Percentiles rank a stretch among this genome's conserved stretches.
Evolutionary conservation across 345 rosid genomes (phyloP).

Genomic region (Hibiscus trionum): DNA sequence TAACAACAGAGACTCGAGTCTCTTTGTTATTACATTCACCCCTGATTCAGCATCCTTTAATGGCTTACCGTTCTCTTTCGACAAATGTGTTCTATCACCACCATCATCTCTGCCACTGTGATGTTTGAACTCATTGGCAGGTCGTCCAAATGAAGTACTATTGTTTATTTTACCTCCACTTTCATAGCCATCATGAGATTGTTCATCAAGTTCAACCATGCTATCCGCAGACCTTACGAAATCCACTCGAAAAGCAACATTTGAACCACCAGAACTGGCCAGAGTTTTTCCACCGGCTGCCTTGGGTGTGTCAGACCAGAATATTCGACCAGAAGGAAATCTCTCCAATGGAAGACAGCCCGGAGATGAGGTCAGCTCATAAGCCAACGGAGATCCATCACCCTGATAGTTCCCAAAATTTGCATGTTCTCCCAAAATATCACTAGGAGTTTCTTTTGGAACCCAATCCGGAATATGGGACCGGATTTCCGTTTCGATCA

Average conservation of each 20-base stretch:
- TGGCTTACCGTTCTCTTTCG: neutral
- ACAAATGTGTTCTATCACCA: neutral
- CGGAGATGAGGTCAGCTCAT: constrained; percentile 24
- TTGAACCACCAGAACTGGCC: constrained; percentile 23
- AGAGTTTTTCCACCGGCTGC: constrained; percentile 35
- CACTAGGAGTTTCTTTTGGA: constrained; percentile 24
- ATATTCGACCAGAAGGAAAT: constrained; percentile 77
- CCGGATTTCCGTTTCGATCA: constrained; percentile 71
- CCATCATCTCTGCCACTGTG: constrained; percentile 5
- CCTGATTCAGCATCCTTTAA: constrained; percentile 18
- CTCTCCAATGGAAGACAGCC: constrained; percentile 49
- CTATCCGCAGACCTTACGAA: neutral
- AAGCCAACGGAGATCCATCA: constrained; percentile 15
- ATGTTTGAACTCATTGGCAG: constrained; percentile 4
- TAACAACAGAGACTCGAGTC: constrained; percentile 50
- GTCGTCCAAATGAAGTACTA: constrained; percentile 13
- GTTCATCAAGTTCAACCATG: constrained; percentile 18
- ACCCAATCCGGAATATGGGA: constrained; percentile 71
- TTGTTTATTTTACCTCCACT: constrained; percentile 15
- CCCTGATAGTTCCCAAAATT: constrained; percentile 22
- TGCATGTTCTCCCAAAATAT: constrained; percentile 8
- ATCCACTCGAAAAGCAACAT: constrained; percentile 14
- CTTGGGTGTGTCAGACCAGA: constrained; percentile 77
- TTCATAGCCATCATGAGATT: constrained; percentile 7
- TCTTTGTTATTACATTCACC: constrained; percentile 29